A percentile compares a stretch with the other conserved stretches of the same genome.
phyloP scores from a whole-genome alignment of 2,329 filamentous ascomycete genomes.

The Didymella sp. region DNA sequence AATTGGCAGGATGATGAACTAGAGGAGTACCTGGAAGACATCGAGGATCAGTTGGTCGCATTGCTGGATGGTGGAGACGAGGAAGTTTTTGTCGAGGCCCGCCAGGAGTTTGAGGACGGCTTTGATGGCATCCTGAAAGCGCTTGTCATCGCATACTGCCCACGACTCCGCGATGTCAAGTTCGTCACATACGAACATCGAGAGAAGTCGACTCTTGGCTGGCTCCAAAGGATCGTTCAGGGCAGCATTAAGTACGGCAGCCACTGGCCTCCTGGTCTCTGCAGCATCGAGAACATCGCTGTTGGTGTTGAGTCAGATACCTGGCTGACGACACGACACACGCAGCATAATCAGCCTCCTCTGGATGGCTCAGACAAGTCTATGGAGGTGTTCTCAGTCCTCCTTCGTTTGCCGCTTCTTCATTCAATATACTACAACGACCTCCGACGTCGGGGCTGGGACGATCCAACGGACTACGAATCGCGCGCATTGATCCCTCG shows the following conservation, averaged over 20 bases:
- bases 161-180: constrained; percentile 17
- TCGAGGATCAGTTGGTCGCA: constrained; percentile 12
- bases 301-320: constrained; percentile 19
- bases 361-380: neutral
- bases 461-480: constrained; percentile 4
- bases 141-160: constrained; percentile 17
- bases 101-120: constrained; percentile 14
- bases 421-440: constrained; percentile 19
- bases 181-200: constrained; percentile 6
- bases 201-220: constrained; percentile 12
- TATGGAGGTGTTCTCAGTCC: neutral
- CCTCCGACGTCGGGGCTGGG: neutral
- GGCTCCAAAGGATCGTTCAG: constrained; percentile 15
- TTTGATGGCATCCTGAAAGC: constrained; percentile 20
- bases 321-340: constrained; percentile 10
- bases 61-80: constrained; percentile 4
- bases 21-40: constrained; percentile 5
- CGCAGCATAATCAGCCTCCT: neutral
- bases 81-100: constrained; percentile 1
- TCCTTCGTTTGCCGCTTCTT: constrained; percentile 18
- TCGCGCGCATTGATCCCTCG: neutral
- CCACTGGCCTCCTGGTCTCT: constrained; percentile 11
- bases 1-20: constrained; percentile 9
- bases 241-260: neutral
- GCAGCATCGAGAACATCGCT: constrained; percentile 4